Evolutionary conservation across 2,329 filamentous ascomycete genomes (phyloP), one percentile per base, ranked within the genome.

Genomic region (Beauveria sp.): DNA sequence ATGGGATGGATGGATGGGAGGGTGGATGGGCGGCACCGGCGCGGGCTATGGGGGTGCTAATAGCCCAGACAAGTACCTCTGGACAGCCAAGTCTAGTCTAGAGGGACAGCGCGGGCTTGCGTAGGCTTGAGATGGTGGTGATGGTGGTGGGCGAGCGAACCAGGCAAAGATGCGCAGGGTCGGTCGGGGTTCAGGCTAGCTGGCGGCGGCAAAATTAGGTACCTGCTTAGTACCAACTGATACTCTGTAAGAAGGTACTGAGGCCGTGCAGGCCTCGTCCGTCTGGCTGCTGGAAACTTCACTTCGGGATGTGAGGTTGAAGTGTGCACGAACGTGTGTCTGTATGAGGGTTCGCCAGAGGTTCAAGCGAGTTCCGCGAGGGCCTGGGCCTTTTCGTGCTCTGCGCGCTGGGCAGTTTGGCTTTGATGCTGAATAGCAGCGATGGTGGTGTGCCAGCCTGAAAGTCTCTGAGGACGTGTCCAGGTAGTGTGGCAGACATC

Each of bases 1-100:
- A 62, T 59, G 62, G 64, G 65, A 66, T 62, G 64, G 62, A 66
- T 64, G 69, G 67, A 66, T 47, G 53, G 61, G 26, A 30, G 61
- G 51, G 51, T 44, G 61, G 37, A 50, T 58, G 40, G 46, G 54
- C 34, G 37, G 53, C 53, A 40, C 26, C 37, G 40, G 48, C 22
- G 43, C 18, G 30, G 50, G 30, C 61, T 53, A 41, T 50, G 24
- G 55, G 55, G 47, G 46, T 58, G 22, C 41, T 51, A 22, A 34
- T 57, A 34, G 20, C 44, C 43, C 28, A 34, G 46, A 12, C 54
- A 56, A 55, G 53, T 28, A 30, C 34, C 51, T 53, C 34, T 53
- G 50, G 37, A 28, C 51, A 28, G 28, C 26, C n/a, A 54, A 10
- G 51, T 28, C 18, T 12, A 44, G 34, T 34, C 37, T 28, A 22